These are phyloP conservation scores for Fraxinus cuspidata DNA, from an alignment of 257 asterid genomes.

Conservation along the genomic window DNA sequence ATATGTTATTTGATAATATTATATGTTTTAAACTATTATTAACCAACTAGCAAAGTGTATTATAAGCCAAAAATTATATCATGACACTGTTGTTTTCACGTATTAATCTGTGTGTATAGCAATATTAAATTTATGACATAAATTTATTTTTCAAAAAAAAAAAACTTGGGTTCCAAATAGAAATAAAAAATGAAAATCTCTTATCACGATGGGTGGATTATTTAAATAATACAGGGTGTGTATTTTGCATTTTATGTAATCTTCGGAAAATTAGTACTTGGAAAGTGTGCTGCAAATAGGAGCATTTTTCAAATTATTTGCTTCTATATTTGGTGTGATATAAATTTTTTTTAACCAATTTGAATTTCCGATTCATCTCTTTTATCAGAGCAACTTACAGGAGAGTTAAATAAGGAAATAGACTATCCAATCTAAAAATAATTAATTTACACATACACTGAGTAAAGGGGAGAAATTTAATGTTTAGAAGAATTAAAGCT, in stretches of 20 bases:
- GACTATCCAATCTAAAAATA: not conserved
- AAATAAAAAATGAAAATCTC: not conserved
- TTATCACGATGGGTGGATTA: not conserved
- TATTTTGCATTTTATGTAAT: not conserved
- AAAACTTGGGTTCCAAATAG: not conserved
- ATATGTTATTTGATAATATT: not conserved
- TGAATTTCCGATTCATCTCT: not conserved
- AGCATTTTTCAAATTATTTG: not conserved
- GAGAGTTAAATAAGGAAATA: slow-evolving; percentile 7
- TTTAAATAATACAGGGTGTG: not conserved
- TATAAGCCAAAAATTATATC: not conserved
- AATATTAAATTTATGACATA: not conserved
- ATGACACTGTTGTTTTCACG: not conserved
- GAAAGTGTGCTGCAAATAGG: not conserved
- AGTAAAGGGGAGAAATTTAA: not conserved
- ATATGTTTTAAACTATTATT: not conserved
- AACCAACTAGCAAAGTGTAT: not conserved
- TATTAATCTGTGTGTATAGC: not conserved
- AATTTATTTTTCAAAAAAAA: not conserved
- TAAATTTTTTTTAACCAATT: not conserved
- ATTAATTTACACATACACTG: not conserved
- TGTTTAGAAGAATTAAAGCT: not conserved
- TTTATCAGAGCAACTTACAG: not conserved
- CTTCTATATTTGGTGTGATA: not conserved
- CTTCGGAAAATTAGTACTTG: not conserved